phyloP scores from a whole-genome alignment of 2,329 filamentous ascomycete genomes.

The Aspergillus carbonarius region DNA sequence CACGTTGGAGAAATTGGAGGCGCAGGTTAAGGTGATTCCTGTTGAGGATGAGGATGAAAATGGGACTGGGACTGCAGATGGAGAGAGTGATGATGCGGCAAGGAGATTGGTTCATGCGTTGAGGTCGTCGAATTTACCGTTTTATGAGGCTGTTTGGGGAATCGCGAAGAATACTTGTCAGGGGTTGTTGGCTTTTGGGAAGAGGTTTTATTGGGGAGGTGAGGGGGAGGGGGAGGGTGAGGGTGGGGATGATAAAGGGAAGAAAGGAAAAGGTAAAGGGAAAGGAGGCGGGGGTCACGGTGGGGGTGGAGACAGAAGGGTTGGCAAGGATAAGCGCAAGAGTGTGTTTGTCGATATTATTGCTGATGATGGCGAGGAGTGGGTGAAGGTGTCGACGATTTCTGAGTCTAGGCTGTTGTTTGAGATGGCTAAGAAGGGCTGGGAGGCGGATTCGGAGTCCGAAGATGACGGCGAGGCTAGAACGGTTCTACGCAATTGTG shows the following conservation, averaged over 20 bases:
- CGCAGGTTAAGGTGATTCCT: slow-evolving; percentile 22
- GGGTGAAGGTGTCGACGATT: slow-evolving; percentile 68
- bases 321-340: slow-evolving; percentile 46
- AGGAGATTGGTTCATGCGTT: slow-evolving; percentile 54
- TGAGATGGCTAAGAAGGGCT: slow-evolving; percentile 68
- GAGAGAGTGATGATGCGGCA: slow-evolving; percentile 23
- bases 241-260: too few species aligned
- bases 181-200: slow-evolving; percentile 58
- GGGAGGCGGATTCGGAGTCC: slow-evolving; percentile 53
- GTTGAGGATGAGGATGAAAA: slow-evolving; percentile 7
- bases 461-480: slow-evolving; percentile 35
- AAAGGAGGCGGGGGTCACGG: slow-evolving; percentile 8
- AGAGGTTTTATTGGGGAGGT: slow-evolving; percentile 53
- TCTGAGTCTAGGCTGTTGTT: slow-evolving; percentile 64
- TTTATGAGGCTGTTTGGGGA: slow-evolving; percentile 63
- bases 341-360: slow-evolving; percentile 65
- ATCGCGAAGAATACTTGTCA: slow-evolving; percentile 56
- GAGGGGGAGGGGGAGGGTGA: neutral
- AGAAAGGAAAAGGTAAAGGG: neutral
- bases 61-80: slow-evolving; percentile 12
- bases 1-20: slow-evolving; percentile 45
- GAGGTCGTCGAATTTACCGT: slow-evolving; percentile 65
- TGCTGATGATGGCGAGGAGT: slow-evolving; percentile 60
- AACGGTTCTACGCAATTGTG: slow-evolving; percentile 30
- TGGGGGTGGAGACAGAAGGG: slow-evolving; percentile 25